Base-by-base conservation (phyloP, 139 green algal species). In the Picochlorum sp. region DNA sequence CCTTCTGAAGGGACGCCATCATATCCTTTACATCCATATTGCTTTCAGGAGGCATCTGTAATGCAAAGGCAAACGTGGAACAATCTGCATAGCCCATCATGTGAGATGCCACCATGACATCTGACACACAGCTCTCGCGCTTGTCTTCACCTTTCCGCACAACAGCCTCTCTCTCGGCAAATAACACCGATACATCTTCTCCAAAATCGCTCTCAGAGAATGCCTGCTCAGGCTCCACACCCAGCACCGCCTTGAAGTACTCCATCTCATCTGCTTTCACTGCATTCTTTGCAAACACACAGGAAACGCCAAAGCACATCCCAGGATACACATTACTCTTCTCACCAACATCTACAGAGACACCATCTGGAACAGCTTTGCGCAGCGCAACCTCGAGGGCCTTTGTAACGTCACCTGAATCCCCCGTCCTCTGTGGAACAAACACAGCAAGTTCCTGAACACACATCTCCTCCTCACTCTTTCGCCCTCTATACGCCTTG, bases 161-260 rank as follows among this genome's bases (percentile, higher is more conserved):
- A 38, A 20, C 37, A 24, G 3, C n/a, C 10, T n/a, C 15, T 7
- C 7, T 20, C 13, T 65, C 20, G 3, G 58, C 58, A 18, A 31
- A 59, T 15, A 65, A 26, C 1, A 65, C 58, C 6, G 57, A 18
- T 10, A 65, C 47, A 9, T 13, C 18, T 10, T 54, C 47, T 54
- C 68, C 68, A 70, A 75, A 75, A 28, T 54, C 38, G 9, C 50
- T 57, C 4, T 50, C 45, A 6, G 62, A 54, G 62, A 75, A 65
- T 10, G 71, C 63, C 56, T 73, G 59, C 28, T 62, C 49, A 16
- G 69, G 62, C 21, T 76, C 56, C 2, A 18, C 38, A n/a, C 60
- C 49, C 62, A 76, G 56, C 13, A 76, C 69, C 2, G 45, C 23
- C n/a, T 45, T 24, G 4, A 76, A 13, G 63, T 76, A 76, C 45